These are phyloP conservation scores for Pholiota molesta DNA, from an alignment of 768 basidiomycete genomes.

Conservation along the genomic window DNA sequence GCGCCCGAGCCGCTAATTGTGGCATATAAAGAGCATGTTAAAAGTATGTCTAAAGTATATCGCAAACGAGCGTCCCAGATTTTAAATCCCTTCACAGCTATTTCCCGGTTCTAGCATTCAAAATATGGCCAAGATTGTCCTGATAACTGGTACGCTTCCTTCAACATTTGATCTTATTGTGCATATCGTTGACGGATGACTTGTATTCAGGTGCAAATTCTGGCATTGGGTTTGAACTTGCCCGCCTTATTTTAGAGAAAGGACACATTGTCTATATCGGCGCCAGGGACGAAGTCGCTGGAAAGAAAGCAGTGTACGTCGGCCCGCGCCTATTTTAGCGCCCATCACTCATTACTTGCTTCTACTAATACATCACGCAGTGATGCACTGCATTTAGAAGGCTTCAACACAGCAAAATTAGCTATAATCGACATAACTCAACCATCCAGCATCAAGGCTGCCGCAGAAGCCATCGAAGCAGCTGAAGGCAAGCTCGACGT, in stretches of 20 bases:
- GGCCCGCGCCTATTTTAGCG: not conserved
- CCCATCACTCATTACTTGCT: not conserved
- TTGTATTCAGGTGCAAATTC: slow-evolving; percentile 38
- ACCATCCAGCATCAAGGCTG: slow-evolving; percentile 32
- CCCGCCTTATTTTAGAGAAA: slow-evolving; percentile 42
- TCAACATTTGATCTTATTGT: not conserved
- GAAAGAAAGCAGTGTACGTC: slow-evolving; percentile 42
- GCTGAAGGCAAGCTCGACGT: slow-evolving; percentile 44
- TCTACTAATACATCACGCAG: too few relatives aligned
- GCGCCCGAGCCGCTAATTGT: too few relatives aligned
- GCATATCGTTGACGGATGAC: not conserved
- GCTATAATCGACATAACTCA: slow-evolving; percentile 45
- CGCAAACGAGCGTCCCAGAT: too few relatives aligned
- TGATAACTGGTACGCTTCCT: slow-evolving; percentile 37
- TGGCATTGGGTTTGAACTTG: slow-evolving; percentile 49
- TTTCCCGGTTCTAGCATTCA: too few relatives aligned
- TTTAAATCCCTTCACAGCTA: too few relatives aligned
- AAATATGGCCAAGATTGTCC: slow-evolving; percentile 33
- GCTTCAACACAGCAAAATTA: slow-evolving; percentile 32
- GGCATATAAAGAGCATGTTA: too few relatives aligned
- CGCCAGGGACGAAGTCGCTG: slow-evolving; percentile 40
- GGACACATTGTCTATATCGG: slow-evolving; percentile 45
- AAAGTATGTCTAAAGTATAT: too few relatives aligned
- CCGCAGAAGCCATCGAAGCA: slow-evolving; percentile 36
- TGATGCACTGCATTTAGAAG: slow-evolving; percentile 31